Percentiles rank a stretch among this genome's conserved stretches.
Conservation (phyloP, 305 asterid species). For the Petunia hybrid region DNA sequence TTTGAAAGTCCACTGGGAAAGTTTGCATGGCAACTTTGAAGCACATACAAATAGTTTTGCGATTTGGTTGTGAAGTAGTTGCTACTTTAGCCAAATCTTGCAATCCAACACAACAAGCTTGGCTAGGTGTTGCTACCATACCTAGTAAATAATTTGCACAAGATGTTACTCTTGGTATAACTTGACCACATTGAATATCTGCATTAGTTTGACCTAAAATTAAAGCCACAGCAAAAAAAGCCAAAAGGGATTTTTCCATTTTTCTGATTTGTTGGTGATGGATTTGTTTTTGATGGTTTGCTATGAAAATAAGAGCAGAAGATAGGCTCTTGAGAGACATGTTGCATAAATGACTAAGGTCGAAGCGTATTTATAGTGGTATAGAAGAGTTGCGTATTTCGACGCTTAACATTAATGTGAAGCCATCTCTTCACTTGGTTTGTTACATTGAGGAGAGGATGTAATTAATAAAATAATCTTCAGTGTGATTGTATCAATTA, state of each 20-base stretch:
- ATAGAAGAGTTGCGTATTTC: neutral
- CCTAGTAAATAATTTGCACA: neutral
- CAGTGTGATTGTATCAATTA: neutral
- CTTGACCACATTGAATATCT: neutral
- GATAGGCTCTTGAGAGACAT: neutral
- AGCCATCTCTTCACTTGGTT: neutral
- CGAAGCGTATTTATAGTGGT: neutral
- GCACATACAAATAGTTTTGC: slow-evolving; percentile 40
- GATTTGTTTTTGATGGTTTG: neutral
- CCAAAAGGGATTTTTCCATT: neutral
- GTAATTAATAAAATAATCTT: neutral
- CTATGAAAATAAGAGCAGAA: neutral
- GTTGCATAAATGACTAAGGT: neutral
- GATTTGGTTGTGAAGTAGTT: slow-evolving; percentile 18
- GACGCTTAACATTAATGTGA: neutral
- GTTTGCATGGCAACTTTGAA: slow-evolving; percentile 29
- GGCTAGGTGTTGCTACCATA: neutral
- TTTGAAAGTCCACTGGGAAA: slow-evolving; percentile 15
- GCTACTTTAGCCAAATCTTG: slow-evolving; percentile 19
- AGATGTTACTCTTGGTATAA: neutral
- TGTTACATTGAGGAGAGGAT: neutral
- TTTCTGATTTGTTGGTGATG: neutral
- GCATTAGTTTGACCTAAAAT: slow-evolving; percentile 8
- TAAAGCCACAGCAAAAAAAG: neutral
- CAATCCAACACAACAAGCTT: slow-evolving; percentile 10